Base-by-base conservation (phyloP, 495 filamentous ascomycete genomes). In the Durotheca rogersii region DNA sequence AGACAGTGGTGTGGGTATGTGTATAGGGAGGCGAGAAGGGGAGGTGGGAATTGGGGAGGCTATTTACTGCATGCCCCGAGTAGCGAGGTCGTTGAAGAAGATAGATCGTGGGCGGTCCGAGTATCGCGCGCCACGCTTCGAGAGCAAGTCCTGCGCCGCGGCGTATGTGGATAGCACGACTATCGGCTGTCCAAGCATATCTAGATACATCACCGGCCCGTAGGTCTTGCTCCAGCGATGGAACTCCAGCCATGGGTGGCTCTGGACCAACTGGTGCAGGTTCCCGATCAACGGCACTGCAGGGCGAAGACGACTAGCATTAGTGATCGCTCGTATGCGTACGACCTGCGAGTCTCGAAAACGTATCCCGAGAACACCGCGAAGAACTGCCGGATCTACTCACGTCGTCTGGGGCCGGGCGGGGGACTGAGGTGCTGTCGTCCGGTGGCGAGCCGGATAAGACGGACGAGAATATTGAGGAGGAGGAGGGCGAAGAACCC, bases 241-340 rank as follows among this genome's bases (percentile, higher is more conserved):
- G 59, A 81, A 78, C 41, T 76, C 70, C 19, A 74, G 63, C 80
- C 80, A 84, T 25, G 70, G 71, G 41, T 72, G 65, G 23, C 60
- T 64, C 25, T 68, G 69, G 27, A 78, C 73, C 15, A 80, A 58
- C 57, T 78, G 72, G 58, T 72, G 70, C 17, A 76, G 69, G 69
- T 83, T 83, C 30, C 81, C 81, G 12, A 83, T 60, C 42, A 84
- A 67, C 0, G 76, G 78, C 2, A 79, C 23, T 27, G 4, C 4
- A 9, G 23, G 9, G 23, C 23, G 23, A 4, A 4, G 4, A 27
- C 23, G 9, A 9, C 9, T 27, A 27, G 23, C 9, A 27, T 4
- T 27, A 4, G 23, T 9, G 9, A 27, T 27, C n/a, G 9, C 23
- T 27, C 23, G 23, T 4, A 9, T 27, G 23, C 4, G 4, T 27